phyloP scores from a whole-genome alignment of 345 rosid species.

The Abelmoschus esculentus region DNA sequence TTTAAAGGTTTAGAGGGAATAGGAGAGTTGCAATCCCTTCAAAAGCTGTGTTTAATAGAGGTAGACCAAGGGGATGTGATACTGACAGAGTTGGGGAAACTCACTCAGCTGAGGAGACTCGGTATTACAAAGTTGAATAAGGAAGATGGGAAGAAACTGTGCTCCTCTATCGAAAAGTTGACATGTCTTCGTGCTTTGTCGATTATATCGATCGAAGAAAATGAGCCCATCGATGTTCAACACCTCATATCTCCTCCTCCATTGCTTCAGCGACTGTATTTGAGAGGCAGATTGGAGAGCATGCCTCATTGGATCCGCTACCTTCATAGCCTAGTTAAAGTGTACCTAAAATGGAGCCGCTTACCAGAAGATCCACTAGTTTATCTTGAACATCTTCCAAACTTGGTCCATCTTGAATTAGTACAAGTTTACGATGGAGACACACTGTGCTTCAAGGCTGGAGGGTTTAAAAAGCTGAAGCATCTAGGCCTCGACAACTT shows the following conservation, averaged over 20 bases:
- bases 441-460: constrained; percentile 9
- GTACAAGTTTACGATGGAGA: constrained; percentile 24
- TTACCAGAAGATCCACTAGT: constrained; percentile 22
- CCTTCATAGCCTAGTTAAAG: constrained; percentile 17
- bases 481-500: constrained; percentile 18
- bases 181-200: constrained; percentile 25
- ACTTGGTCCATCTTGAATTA: constrained; percentile 24
- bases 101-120: constrained; percentile 32
- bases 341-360: constrained; percentile 16
- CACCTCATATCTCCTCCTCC: constrained; percentile 22
- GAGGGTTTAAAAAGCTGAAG: constrained; percentile 27
- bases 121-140: constrained; percentile 27
- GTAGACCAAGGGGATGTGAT: constrained; percentile 15
- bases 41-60: constrained; percentile 33
- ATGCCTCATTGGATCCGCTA: constrained; percentile 25
- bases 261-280: constrained; percentile 25
- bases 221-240: constrained; percentile 20
- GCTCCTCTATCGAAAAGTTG: constrained; percentile 20
- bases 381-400: constrained; percentile 25
- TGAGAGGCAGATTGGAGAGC: constrained; percentile 21
- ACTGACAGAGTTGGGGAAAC: constrained; percentile 29
- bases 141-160: constrained; percentile 28
- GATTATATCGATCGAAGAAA: constrained; percentile 9
- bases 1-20: constrained; percentile 23
- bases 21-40: constrained; percentile 26